phyloP scores from a whole-genome alignment of 176 grass and related monocot species.

The Aegilops tauschii region DNA sequence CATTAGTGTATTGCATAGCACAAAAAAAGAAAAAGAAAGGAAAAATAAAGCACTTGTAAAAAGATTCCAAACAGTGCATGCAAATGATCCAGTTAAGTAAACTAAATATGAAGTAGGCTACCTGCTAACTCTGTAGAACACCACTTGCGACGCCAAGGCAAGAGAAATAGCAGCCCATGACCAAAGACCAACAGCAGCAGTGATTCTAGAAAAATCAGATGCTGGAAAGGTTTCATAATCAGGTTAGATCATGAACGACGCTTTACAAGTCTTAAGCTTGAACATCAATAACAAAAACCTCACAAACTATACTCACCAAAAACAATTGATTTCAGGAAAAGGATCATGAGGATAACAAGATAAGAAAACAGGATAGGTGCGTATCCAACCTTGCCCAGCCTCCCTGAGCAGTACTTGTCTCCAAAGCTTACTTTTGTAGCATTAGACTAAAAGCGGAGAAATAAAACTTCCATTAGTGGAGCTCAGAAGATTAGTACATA shows the following conservation, averaged over 20 bases:
- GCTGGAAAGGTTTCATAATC: conserved; percentile 51
- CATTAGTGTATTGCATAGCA: background rate
- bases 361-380: conserved; percentile 69
- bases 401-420: conserved; percentile 69
- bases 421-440: conserved; percentile 75
- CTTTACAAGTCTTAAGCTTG: conserved; percentile 17
- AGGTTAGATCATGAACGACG: conserved; percentile 23
- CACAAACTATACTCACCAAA: conserved; percentile 47
- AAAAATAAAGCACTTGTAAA: background rate
- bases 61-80: background rate
- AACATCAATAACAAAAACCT: conserved; percentile 14
- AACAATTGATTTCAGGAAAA: conserved; percentile 88
- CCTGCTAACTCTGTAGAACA: conserved; percentile 96
- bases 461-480: conserved; percentile 35
- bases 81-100: conserved; percentile 18
- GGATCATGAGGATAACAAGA: conserved; percentile 55
- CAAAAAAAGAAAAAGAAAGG: background rate
- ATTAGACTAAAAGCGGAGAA: conserved; percentile 66
- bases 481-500: conserved; percentile 24
- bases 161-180: conserved; percentile 77
- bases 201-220: conserved; percentile 74
- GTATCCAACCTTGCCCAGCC: conserved; percentile 64
- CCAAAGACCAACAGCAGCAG: conserved; percentile 74
- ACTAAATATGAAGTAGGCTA: conserved; percentile 30
- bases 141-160: conserved; percentile 68